Conservation (phyloP, 805 yeast genomes). For the Clavispora fructus region DNA sequence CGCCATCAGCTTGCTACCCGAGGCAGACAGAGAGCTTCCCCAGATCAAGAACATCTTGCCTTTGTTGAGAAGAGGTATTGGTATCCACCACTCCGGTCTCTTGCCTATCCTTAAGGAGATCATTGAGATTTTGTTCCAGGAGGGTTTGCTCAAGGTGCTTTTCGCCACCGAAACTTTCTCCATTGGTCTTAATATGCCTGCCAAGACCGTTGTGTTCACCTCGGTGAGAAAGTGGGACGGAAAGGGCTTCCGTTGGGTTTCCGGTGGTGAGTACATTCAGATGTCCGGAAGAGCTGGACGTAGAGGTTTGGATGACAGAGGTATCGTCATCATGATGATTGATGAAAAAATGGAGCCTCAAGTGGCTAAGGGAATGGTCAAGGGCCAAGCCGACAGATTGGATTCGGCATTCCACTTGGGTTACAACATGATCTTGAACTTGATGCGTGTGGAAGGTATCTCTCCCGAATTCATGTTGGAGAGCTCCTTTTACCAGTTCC, state of each 20-base stretch:
- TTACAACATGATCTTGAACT: constrained; percentile 92
- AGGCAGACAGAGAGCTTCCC: constrained; percentile 85
- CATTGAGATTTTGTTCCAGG: constrained; percentile 93
- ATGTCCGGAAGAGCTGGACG: constrained; percentile 99
- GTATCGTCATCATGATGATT: constrained; percentile 98
- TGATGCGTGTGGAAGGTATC: constrained; percentile 96
- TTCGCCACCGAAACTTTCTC: constrained; percentile 99
- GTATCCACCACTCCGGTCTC: constrained; percentile 96
- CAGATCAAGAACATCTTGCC: constrained; percentile 92
- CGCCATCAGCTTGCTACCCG: constrained; percentile 84
- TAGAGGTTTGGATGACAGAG: constrained; percentile 98
- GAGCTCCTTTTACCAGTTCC: constrained; percentile 91
- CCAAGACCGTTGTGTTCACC: constrained; percentile 96
- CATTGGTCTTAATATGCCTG: constrained; percentile 98
- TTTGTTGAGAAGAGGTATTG: constrained; percentile 87
- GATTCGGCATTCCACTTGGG: constrained; percentile 98
- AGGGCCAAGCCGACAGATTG: constrained; percentile 95
- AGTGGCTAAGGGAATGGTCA: constrained; percentile 98
- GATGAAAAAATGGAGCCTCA: constrained; percentile 99
- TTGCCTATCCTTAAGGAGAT: constrained; percentile 91
- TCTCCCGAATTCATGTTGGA: constrained; percentile 97
- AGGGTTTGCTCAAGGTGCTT: constrained; percentile 87
- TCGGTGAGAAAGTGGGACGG: constrained; percentile 99
- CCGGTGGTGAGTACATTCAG: constrained; percentile 99
- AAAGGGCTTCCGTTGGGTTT: constrained; percentile 94